Percentiles rank a stretch among this genome's conserved stretches.
Evolutionary conservation across 2,329 filamentous ascomycete genomes (phyloP).

Genomic region (Incumbomyces lentus): DNA sequence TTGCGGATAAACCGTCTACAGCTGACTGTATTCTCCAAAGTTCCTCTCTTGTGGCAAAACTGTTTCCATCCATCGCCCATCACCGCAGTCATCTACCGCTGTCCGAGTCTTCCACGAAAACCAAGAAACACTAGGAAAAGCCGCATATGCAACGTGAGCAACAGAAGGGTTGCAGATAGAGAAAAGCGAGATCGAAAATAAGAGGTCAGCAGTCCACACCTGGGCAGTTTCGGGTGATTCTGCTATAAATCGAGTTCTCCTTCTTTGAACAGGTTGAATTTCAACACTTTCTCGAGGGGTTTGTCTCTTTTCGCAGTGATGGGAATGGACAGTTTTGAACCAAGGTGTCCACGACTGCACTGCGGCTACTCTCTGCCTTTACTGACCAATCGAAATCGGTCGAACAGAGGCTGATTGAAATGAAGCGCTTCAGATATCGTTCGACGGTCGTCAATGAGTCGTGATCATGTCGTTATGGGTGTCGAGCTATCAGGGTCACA

Average conservation of each 20-base stretch:
- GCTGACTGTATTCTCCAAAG: conserved; percentile 55
- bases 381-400: too few relatives aligned
- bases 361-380: not conserved
- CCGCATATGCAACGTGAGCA: not conserved
- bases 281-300: too few relatives aligned
- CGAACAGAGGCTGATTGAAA: too few relatives aligned
- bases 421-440: too few relatives aligned
- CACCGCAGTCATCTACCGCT: conserved; percentile 5
- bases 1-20: conserved; percentile 49
- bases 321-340: not conserved
- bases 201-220: not conserved
- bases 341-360: conserved; percentile 1
- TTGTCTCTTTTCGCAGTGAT: too few relatives aligned
- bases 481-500: too few relatives aligned
- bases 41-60: conserved; percentile 54
- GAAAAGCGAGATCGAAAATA: not conserved
- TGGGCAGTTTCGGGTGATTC: not conserved
- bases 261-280: not conserved
- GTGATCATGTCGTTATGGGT: too few relatives aligned
- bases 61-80: conserved; percentile 49
- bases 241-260: too few relatives aligned
- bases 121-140: conserved; percentile 2
- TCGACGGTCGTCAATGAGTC: too few relatives aligned
- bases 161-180: not conserved
- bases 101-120: not conserved